Conservation (phyloP, 441 rosid genomes). For the Syzygium malaccense region DNA sequence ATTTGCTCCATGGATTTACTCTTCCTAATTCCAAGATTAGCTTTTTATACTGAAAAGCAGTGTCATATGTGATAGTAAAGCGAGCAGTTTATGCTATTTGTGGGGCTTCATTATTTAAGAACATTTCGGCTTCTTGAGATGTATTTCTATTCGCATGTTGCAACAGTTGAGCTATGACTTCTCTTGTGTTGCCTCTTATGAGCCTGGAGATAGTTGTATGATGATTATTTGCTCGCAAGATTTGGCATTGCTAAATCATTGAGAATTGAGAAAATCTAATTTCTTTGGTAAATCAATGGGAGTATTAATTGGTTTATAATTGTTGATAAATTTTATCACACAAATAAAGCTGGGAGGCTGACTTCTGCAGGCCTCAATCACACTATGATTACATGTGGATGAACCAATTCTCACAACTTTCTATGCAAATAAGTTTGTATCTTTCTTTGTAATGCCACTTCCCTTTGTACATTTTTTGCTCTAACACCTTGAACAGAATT, state of each 20-base stretch:
- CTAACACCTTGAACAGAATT: neutral
- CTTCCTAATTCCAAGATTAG: neutral
- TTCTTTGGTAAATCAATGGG: neutral
- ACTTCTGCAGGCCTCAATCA: neutral
- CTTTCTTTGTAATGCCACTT: neutral
- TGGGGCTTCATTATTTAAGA: neutral
- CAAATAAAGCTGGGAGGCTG: neutral
- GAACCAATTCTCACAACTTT: neutral
- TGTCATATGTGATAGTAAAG: neutral
- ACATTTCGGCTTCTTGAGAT: neutral
- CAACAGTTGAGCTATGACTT: neutral
- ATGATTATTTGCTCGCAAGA: neutral
- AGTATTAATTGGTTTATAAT: neutral
- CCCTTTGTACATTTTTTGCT: neutral
- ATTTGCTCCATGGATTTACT: neutral
- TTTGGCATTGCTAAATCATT: neutral
- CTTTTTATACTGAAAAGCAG: neutral
- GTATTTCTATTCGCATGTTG: neutral
- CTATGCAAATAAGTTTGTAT: neutral
- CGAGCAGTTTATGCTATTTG: neutral
- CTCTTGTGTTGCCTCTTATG: neutral
- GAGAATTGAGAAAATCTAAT: neutral
- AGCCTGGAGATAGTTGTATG: neutral
- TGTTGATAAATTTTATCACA: neutral
- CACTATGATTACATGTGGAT: neutral